Evolutionary conservation across 208 protist genomes (phyloP).

Genomic region (Trypanosoma congolense): DNA sequence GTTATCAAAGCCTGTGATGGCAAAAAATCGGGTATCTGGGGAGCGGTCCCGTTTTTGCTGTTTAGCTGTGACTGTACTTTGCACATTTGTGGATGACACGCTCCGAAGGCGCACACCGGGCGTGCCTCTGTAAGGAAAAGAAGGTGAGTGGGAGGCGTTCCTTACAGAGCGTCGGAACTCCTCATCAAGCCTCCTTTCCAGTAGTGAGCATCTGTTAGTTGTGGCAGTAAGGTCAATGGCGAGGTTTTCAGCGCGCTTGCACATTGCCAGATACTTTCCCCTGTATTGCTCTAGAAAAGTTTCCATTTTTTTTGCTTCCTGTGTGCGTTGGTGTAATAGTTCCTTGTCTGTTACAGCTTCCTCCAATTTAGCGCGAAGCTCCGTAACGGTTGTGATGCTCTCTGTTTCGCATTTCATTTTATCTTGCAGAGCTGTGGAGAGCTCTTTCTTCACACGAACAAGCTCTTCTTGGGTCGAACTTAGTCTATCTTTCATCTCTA

Average conservation of each 20-base stretch:
- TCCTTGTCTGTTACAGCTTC: slow-evolving; percentile 36
- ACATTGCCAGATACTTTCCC: slow-evolving; percentile 36
- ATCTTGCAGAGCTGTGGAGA: slow-evolving; percentile 40
- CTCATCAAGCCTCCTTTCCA: slow-evolving; percentile 72
- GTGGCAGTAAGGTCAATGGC: slow-evolving; percentile 59
- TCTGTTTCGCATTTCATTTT: slow-evolving; percentile 44
- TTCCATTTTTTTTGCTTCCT: slow-evolving; percentile 32
- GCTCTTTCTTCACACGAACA: slow-evolving; percentile 38
- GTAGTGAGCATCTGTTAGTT: slow-evolving; percentile 40
- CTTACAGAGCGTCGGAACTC: slow-evolving; percentile 41
- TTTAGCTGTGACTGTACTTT: slow-evolving; percentile 5
- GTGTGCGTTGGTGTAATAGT: slow-evolving; percentile 20
- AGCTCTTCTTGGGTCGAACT: slow-evolving; percentile 44
- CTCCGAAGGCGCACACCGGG: slow-evolving; percentile 14
- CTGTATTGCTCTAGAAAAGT: slow-evolving; percentile 39
- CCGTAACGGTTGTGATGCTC: slow-evolving; percentile 25
- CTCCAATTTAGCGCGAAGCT: slow-evolving; percentile 46
- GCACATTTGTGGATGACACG: slow-evolving; percentile 18
- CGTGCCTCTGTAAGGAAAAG: slow-evolving; percentile 9
- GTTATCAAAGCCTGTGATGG: slow-evolving; percentile 81
- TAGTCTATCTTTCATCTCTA: slow-evolving; percentile 49
- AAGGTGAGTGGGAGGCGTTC: slow-evolving; percentile 23
- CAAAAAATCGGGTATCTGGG: slow-evolving; percentile 73
- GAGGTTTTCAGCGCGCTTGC: slow-evolving; percentile 40
- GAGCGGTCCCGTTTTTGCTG: slow-evolving; percentile 34